Evolutionary conservation across 2,329 filamentous ascomycete species (phyloP), one percentile per base, ranked within the genome.

Genomic region (Simplicillium aogashimaense): DNA sequence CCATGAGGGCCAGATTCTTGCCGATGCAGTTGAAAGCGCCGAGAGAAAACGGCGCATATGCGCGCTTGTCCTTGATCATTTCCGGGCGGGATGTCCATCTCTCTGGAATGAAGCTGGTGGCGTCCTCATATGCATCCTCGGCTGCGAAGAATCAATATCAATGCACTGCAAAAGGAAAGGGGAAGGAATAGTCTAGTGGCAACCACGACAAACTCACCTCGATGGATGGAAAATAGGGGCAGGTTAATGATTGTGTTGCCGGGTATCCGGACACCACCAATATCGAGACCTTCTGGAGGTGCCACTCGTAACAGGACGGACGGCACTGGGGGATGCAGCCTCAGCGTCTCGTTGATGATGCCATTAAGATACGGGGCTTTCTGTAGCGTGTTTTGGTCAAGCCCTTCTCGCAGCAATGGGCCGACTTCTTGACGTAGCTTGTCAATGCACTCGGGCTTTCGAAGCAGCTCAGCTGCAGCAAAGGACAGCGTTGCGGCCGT

Each of bases 401-500:
- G 33, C 9, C 36, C 14, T 3, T 38, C 36, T 2, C 35, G 31
- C 9, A 47, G 43, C 15, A 49, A 49, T 9, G 35, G 34, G 30
- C 56, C 48, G 8, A 65, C 43, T 25, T 67, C 66, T 1, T 55
- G 50, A 17, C 62, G 57, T 13, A 74, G 50, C 42, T 65, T 68
- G 8, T 50, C 46, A 42, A 57, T 66, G 4, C 66, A 31, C 46
- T 51, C 29, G 40, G 53, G 51, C 47, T 61, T 35, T 25, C 52
- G 35, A 39, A 52, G 55, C 37, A 70, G 51, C 47, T 64, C 39
- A 49, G 52, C 49, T 33, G 65, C 60, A 0, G 55, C 41, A 42
- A 54, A 50, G 9, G 53, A 51, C n/a, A 65, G 45, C 6, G 58
- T 50, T 10, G 52, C 48, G 2, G 60, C 56, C 1, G 58, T 61